Conservation (phyloP, 495 filamentous ascomycete species). For the Penicillium goetzii region DNA sequence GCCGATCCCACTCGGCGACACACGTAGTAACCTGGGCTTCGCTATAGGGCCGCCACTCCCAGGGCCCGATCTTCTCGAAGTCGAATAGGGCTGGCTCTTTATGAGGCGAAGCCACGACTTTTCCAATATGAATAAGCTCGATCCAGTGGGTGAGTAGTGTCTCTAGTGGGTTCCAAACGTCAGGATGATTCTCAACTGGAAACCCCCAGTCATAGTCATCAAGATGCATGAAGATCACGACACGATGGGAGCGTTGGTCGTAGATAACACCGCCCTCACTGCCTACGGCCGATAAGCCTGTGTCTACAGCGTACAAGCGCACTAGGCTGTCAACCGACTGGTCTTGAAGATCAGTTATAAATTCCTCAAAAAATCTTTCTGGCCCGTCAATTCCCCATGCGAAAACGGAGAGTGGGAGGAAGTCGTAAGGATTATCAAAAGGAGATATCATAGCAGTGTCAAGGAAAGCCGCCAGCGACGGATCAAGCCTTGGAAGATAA, state of each 20-base stretch:
- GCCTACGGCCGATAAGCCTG: conserved; percentile 10
- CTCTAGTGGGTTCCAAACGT: conserved; percentile 43
- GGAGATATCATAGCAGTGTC: conserved; percentile 17
- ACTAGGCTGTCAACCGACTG: conserved; percentile 21
- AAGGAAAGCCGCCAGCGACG: conserved; percentile 22
- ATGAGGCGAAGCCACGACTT: conserved; percentile 27
- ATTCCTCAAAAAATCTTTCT: conserved; percentile 13
- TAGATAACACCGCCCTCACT: conserved; percentile 19
- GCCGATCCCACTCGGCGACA: conserved; percentile 21
- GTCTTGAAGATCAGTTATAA: conserved; percentile 14
- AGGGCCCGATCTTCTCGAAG: conserved; percentile 23
- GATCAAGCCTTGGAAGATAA: conserved; percentile 21
- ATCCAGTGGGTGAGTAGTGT: conserved; percentile 43
- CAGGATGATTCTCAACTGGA: conserved; percentile 18
- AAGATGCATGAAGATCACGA: conserved; percentile 21
- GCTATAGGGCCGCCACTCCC: conserved; percentile 27
- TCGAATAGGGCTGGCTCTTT: conserved; percentile 23
- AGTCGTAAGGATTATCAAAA: conserved; percentile 16
- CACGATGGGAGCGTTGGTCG: conserved; percentile 19
- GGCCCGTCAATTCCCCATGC: conserved; percentile 11
- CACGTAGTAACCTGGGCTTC: conserved; percentile 22
- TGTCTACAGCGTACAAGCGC: conserved; percentile 13
- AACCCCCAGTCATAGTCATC: conserved; percentile 18
- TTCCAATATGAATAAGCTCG: conserved; percentile 34
- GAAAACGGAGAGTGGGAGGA: conserved; percentile 17